These are phyloP conservation scores for Pseudogymnoascus sp. DNA, from an alignment of 2,329 filamentous ascomycete species.

Conservation along the genomic window DNA sequence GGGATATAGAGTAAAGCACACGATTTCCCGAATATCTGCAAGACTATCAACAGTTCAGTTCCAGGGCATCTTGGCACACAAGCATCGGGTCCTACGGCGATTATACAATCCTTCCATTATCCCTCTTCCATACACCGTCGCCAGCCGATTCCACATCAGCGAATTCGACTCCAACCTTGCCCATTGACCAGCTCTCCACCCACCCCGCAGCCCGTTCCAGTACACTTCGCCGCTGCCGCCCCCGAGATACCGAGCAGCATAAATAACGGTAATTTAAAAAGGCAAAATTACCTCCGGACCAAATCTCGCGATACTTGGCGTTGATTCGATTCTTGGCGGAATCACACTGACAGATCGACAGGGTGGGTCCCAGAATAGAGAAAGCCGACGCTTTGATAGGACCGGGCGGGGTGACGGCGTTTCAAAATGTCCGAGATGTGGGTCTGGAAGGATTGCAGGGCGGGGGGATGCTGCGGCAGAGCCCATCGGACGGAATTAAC, in stretches of 20 bases:
- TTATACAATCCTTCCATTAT: not conserved
- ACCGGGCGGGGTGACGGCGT: not conserved
- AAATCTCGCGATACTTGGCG: not conserved
- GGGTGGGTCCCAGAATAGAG: not conserved
- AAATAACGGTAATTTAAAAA: not conserved
- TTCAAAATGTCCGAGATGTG: conserved; percentile 2
- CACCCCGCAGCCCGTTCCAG: not conserved
- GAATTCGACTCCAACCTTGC: not conserved
- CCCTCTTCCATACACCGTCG: not conserved
- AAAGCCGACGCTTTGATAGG: not conserved
- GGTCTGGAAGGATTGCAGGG: not conserved
- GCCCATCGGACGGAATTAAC: not conserved
- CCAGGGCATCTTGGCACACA: not conserved
- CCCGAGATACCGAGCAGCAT: not conserved
- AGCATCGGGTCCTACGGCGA: not conserved
- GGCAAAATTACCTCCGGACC: not conserved
- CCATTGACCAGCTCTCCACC: not conserved
- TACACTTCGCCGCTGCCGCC: not conserved
- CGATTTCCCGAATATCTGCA: too few relatives aligned
- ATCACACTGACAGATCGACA: not conserved
- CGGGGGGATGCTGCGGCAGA: not conserved
- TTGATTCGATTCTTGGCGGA: not conserved
- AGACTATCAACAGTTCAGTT: not conserved
- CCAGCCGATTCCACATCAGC: not conserved
- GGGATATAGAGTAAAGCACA: not conserved